Conservation (phyloP, 257 asterid species). For the Fraxinus quadrangulata region DNA sequence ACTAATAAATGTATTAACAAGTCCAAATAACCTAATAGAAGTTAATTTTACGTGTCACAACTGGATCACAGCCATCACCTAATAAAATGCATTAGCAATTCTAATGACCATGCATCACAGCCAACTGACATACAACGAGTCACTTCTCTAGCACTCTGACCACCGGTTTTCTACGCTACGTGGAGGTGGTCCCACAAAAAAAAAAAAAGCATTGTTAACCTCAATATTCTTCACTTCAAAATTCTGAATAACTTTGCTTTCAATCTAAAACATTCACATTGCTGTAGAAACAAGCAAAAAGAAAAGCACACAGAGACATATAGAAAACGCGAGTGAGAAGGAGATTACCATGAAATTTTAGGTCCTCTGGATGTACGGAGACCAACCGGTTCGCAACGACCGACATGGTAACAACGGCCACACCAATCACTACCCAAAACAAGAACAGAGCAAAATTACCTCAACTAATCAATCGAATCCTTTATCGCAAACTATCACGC, state of each 20-base stretch:
- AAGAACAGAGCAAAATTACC: neutral
- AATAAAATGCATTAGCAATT: neutral
- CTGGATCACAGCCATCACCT: neutral
- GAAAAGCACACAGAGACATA: neutral
- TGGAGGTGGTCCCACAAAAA: neutral
- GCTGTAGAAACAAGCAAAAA: neutral
- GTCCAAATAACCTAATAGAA: neutral
- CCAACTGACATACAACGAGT: neutral
- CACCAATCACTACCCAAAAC: constrained; percentile 27
- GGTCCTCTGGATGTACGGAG: constrained; percentile 67
- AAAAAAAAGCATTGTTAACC: neutral
- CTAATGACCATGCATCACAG: neutral
- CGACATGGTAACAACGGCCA: constrained; percentile 40
- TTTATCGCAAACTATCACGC: neutral
- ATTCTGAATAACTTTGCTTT: neutral
- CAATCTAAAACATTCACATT: neutral
- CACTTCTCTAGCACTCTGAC: neutral
- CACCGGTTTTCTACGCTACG: neutral
- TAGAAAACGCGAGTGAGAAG: neutral
- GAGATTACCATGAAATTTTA: constrained; percentile 62
- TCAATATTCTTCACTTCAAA: neutral
- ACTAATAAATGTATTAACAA: neutral
- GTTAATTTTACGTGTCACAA: neutral
- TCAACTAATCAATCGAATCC: neutral
- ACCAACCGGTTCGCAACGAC: constrained; percentile 51